phyloP scores from a whole-genome alignment of 768 basidiomycete genomes.

The Phallus indusiatus region DNA sequence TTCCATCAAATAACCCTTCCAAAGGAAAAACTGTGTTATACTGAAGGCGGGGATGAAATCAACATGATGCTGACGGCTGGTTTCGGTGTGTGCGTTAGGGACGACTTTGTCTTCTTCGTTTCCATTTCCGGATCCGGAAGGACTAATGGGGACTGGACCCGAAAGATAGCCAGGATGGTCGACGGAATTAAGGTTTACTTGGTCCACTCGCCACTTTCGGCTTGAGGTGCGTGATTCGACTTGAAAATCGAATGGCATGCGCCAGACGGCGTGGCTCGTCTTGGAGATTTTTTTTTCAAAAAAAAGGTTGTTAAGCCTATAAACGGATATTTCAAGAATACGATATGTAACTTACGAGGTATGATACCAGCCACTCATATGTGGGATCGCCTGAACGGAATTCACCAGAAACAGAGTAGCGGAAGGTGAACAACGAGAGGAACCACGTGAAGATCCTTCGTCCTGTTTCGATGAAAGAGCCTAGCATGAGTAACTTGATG shows the following conservation, averaged over 20 bases:
- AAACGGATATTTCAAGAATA: background rate
- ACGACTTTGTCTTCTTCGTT: background rate
- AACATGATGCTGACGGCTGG: constrained; percentile 17
- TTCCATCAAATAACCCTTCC: constrained; percentile 32
- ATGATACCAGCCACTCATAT: constrained; percentile 40
- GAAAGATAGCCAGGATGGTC: background rate
- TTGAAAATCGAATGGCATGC: constrained; percentile 30
- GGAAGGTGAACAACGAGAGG: constrained; percentile 6
- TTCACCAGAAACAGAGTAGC: constrained; percentile 33
- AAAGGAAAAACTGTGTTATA: constrained; percentile 33
- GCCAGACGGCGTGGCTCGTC: constrained; percentile 38
- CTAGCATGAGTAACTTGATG: constrained; percentile 14
- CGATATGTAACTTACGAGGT: constrained; percentile 29
- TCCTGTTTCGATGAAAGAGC: constrained; percentile 16
- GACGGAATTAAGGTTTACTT: background rate
- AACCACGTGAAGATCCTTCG: constrained; percentile 13
- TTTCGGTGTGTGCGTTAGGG: constrained; percentile 3
- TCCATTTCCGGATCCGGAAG: background rate
- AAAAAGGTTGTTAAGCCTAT: too few species aligned
- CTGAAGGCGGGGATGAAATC: constrained; percentile 36
- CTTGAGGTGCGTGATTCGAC: constrained; percentile 31
- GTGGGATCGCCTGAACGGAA: constrained; percentile 39
- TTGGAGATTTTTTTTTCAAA: background rate
- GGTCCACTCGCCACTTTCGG: constrained; percentile 30
- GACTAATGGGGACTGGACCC: background rate